Base-by-base conservation (phyloP, 805 yeast species). In the Metschnikowia noctiluminum region DNA sequence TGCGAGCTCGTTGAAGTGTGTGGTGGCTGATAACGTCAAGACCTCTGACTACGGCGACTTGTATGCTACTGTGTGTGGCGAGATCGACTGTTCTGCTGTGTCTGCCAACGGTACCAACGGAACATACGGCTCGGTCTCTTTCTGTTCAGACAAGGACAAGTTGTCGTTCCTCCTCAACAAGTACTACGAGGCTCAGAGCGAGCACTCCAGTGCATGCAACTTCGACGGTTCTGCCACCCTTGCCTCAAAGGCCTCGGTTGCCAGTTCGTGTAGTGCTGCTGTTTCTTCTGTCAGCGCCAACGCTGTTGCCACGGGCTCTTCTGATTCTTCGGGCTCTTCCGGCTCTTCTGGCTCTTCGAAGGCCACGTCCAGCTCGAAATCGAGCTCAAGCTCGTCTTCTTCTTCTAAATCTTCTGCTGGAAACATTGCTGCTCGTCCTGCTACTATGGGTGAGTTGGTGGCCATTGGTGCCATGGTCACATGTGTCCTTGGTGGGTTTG, bases 81-180 rank as follows among this genome's bases (percentile, higher is more conserved):
- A 69, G 35, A 66, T 79, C 52, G 79, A 77, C 61, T 87, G 95
- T 71, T 66, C 68, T 37, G 89, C 82, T 59, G 84, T 87, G 55
- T 63, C 66, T 43, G 78, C 76, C 38, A 77, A 85, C 64, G 91
- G 89, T 71, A 67, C 78, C 43, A 65, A 73, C 21, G 94, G 92
- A 63, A 59, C 62, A 7, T 87, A 87, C 64, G 94, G 94, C 66
- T 76, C 84, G 28, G 81, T 76, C 70, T 85, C 92, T 14, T 84
- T 77, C 82, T 87, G 94, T 67, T 71, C 80, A 16, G 66, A 79
- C 47, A 79, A 83, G 67, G 86, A 83, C 49, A 74, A 81, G 70
- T 74, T 87, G 59, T 77, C 87, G 35, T 87, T 76, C 61, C 77
- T 81, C 36, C 64, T 87, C 69, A 81, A 85, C 76, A 64, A 74